Percentiles rank a stretch among this genome's conserved stretches.
These are phyloP conservation scores for Botrytis squamosa DNA, from an alignment of 2,329 filamentous ascomycete species.

Conservation along the genomic window DNA sequence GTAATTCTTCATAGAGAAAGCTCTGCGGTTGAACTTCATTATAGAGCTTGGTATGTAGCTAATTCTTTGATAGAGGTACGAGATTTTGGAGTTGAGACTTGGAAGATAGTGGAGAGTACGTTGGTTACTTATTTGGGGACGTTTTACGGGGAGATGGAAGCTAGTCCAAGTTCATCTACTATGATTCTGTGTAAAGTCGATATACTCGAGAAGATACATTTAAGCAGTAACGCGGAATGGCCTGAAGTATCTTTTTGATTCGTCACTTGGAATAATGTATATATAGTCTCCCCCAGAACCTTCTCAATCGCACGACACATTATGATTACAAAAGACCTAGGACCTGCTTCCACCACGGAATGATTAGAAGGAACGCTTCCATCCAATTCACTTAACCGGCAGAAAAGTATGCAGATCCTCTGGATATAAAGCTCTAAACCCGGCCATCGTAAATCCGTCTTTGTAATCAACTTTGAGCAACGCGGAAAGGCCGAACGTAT, in stretches of 20 bases:
- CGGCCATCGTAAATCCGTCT: slow-evolving; percentile 5
- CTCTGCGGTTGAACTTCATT: background rate
- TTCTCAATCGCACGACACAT: background rate
- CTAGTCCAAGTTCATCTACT: no score
- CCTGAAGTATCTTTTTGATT: background rate
- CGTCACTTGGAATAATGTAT: background rate
- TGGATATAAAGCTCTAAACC: background rate
- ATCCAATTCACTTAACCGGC: background rate
- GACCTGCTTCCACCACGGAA: background rate
- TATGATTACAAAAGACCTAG: background rate
- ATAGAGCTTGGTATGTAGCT: slow-evolving; percentile 4
- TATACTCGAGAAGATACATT: background rate
- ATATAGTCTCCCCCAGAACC: no score
- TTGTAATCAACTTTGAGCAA: slow-evolving; percentile 12
- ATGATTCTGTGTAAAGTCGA: background rate
- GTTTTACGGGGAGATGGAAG: background rate
- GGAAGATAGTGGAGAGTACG: background rate
- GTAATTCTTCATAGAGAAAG: slow-evolving; percentile 3
- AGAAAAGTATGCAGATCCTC: background rate
- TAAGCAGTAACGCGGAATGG: background rate
- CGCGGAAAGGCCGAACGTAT: slow-evolving; percentile 20
- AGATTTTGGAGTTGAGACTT: background rate
- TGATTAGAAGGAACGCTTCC: background rate
- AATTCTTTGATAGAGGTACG: background rate
- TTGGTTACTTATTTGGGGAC: background rate